Evolutionary conservation across 192 early-diverging fungal genomes (phyloP).

Genomic region (Coemansia sp.): DNA sequence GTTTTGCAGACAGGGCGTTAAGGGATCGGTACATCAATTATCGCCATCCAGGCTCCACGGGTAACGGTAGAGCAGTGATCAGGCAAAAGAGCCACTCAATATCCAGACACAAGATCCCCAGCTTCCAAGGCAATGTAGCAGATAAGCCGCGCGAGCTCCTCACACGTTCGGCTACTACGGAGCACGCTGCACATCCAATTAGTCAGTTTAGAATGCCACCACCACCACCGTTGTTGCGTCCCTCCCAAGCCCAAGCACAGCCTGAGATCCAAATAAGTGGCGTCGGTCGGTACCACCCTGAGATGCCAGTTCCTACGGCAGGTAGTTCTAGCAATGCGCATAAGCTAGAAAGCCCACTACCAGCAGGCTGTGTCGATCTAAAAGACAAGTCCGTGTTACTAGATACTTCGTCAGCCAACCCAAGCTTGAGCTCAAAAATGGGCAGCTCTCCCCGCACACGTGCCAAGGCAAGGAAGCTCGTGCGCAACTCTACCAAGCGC

Average conservation of each 20-base stretch:
- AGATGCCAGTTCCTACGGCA: not conserved
- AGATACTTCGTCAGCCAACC: constrained; percentile 47
- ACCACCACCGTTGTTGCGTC: not conserved
- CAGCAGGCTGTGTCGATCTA: not conserved
- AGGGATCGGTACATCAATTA: constrained; percentile 9
- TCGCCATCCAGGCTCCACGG: not conserved
- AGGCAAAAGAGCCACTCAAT: not conserved
- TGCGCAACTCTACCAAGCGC: constrained; percentile 20
- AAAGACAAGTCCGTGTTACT: constrained; percentile 18
- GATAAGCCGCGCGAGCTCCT: not conserved
- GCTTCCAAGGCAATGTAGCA: not conserved
- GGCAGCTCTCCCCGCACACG: not conserved
- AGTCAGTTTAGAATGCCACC: not conserved
- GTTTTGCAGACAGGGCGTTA: not conserved
- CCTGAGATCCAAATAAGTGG: not conserved
- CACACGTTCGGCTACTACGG: not conserved
- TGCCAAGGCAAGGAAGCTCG: constrained; percentile 40
- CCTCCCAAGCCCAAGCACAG: not conserved
- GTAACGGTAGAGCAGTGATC: not conserved
- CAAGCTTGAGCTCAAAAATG: constrained; percentile 8
- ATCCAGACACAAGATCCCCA: not conserved
- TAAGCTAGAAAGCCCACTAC: not conserved
- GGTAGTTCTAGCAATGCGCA: not conserved
- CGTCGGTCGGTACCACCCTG: not conserved
- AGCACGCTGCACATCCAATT: not conserved